These are phyloP conservation scores for Shiraia bambusicola DNA, from an alignment of 2,329 filamentous ascomycete genomes.

Conservation along the genomic window DNA sequence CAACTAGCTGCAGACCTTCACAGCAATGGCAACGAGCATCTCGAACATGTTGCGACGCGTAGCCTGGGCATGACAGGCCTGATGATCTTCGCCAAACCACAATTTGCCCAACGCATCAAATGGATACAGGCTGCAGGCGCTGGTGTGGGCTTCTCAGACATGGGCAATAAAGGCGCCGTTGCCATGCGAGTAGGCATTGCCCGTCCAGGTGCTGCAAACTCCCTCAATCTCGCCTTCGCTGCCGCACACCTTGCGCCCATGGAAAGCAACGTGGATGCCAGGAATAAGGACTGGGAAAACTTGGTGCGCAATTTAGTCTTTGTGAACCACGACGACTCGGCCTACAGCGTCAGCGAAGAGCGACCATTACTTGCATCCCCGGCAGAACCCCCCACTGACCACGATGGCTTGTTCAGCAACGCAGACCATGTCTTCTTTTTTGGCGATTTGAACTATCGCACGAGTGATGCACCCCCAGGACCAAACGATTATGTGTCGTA, in stretches of 20 bases:
- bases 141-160: constrained; percentile 80
- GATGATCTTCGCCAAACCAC: constrained; percentile 75
- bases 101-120: constrained; percentile 58
- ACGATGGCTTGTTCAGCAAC: constrained; percentile 71
- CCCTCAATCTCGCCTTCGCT: constrained; percentile 76
- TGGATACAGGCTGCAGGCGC: constrained; percentile 76
- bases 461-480: constrained; percentile 65
- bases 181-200: constrained; percentile 70
- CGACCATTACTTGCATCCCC: constrained; percentile 31
- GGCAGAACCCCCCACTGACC: constrained; percentile 36
- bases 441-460: constrained; percentile 95
- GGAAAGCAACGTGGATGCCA: constrained; percentile 72
- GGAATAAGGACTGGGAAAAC: constrained; percentile 86
- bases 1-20: constrained; percentile 63
- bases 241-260: constrained; percentile 85
- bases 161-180: constrained; percentile 95
- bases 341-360: constrained; percentile 36
- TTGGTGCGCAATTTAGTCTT: constrained; percentile 83
- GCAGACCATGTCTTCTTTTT: constrained; percentile 79
- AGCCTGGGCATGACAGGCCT: constrained; percentile 90
- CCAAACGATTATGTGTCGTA: constrained; percentile 60
- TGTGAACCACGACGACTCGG: constrained; percentile 41
- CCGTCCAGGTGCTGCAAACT: constrained; percentile 41
- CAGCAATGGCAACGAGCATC: constrained; percentile 51
- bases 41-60: constrained; percentile 68